Percentiles rank a stretch among this genome's conserved stretches.
Evolutionary conservation across 805 yeast species (phyloP).

Genomic region (Barnettozyma salicaria): DNA sequence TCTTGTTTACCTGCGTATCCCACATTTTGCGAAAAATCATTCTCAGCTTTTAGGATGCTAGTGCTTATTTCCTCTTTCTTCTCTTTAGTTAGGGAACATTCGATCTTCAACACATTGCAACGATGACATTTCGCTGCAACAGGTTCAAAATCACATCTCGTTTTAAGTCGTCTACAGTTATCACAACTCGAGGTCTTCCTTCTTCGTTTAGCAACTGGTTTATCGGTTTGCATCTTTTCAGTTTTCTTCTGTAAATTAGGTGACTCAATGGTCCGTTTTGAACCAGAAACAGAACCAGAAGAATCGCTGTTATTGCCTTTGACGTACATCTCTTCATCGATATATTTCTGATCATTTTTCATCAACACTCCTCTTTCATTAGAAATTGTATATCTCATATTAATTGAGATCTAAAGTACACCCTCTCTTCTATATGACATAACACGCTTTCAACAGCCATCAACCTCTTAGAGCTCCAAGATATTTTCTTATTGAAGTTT

Average conservation of each 20-base stretch:
- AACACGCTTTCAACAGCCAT: too few species aligned
- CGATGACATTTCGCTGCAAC: slow-evolving; percentile 43
- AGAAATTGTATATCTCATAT: too few species aligned
- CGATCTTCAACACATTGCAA: slow-evolving; percentile 41
- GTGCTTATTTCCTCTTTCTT: slow-evolving; percentile 24
- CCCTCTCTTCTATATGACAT: too few species aligned
- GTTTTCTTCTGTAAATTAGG: neutral
- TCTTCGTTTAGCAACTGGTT: slow-evolving; percentile 26
- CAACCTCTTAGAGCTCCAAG: too few species aligned
- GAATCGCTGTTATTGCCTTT: too few species aligned
- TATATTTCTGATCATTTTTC: too few species aligned
- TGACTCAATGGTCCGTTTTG: neutral
- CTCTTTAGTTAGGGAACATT: slow-evolving; percentile 40
- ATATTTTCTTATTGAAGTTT: too few species aligned
- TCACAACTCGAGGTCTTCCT: slow-evolving; percentile 42
- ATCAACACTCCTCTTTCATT: too few species aligned
- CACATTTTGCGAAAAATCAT: neutral
- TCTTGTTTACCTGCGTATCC: slow-evolving; percentile 1
- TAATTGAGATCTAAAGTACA: too few species aligned
- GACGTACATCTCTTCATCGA: too few species aligned
- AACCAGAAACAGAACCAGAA: too few species aligned
- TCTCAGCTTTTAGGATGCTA: slow-evolving; percentile 12
- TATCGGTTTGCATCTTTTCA: neutral
- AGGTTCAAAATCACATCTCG: slow-evolving; percentile 49
- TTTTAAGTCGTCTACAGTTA: slow-evolving; percentile 49